Evolutionary conservation across 345 rosid genomes (phyloP), one percentile per base, ranked within the genome.

Genomic region (Salix caprea): DNA sequence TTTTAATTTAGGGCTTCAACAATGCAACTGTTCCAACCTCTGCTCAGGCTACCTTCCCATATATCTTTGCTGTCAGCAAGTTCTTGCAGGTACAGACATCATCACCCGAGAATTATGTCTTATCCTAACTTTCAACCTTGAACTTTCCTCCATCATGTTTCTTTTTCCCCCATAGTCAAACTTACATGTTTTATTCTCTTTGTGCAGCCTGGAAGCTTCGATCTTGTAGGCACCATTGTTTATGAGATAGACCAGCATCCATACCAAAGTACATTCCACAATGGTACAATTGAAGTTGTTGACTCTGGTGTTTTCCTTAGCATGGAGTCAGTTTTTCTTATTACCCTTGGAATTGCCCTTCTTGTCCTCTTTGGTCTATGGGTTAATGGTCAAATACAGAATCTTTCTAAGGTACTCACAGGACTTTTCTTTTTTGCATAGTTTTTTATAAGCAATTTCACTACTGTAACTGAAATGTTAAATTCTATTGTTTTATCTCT

Each of bases 231-330:
- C 40, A 86, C 90, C 48, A 86, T 96, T 69, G 50, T 92, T 26
- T 93, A 91, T 64, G 94, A 93, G 79, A 86, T 96, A 58, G 93
- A 92, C 82, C 92, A 91, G 79, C 87, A 90, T 66, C 92, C 94
- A 28, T 92, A 87, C 81, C 88, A 90, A 75, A 93, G 82, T 82
- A 84, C 83, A 37, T 93, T 92, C 82, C 90, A 89, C 78, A 96
- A 93, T 77, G 96, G 94, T 76, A 92, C 98, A 75, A 78, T 96
- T n/a, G 99, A 96, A 87, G 97, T 93, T 75, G 85, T 91, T 64
- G 99, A 96, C 78, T 82, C 86, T 42, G 97, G 96, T 42, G 90
- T 89, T 68, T 87, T 93, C 79, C 76, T 93, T 68, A 92, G 91
- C 78, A 81, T 91, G 67, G 99, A 96, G 78, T 92, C 99, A 26